phyloP scores from a whole-genome alignment of 495 filamentous ascomycete species.

The Trichoderma orchidacearum region DNA sequence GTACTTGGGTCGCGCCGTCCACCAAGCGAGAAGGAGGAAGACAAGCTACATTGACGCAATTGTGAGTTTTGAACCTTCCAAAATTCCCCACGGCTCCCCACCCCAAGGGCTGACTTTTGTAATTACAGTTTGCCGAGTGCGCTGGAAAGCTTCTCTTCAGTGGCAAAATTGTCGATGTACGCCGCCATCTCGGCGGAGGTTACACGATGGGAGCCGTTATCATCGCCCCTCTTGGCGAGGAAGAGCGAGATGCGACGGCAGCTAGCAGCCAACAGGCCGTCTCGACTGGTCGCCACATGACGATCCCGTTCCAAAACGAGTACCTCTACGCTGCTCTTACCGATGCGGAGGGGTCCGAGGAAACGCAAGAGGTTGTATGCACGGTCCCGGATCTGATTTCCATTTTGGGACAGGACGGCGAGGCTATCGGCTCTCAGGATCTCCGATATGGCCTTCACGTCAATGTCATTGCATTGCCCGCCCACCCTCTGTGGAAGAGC shows the following conservation, averaged over 20 bases:
- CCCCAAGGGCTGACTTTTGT: no score
- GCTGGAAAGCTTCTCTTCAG: not conserved
- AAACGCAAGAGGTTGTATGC: constrained; percentile 15
- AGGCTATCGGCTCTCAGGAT: constrained; percentile 19
- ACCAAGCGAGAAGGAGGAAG: not conserved
- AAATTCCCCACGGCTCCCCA: no score
- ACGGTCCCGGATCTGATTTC: constrained; percentile 22
- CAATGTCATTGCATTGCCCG: constrained; percentile 21
- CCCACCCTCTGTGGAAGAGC: constrained; percentile 22
- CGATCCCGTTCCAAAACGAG: constrained; percentile 15
- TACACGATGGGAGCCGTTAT: not conserved
- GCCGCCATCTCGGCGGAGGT: not conserved
- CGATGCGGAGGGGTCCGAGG: not conserved
- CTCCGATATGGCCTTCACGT: constrained; percentile 23
- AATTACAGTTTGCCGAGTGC: not conserved
- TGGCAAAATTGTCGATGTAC: not conserved
- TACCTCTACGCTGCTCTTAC: constrained; percentile 9
- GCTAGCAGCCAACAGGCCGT: not conserved
- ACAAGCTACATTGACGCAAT: not conserved
- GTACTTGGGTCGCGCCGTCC: not conserved
- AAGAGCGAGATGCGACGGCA: not conserved
- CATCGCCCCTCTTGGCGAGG: not conserved
- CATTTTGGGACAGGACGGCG: constrained; percentile 16
- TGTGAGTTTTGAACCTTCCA: not conserved
- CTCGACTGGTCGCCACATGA: not conserved